Conservation (phyloP, 495 filamentous ascomycete genomes). For the Hyaloscypha bicolor region DNA sequence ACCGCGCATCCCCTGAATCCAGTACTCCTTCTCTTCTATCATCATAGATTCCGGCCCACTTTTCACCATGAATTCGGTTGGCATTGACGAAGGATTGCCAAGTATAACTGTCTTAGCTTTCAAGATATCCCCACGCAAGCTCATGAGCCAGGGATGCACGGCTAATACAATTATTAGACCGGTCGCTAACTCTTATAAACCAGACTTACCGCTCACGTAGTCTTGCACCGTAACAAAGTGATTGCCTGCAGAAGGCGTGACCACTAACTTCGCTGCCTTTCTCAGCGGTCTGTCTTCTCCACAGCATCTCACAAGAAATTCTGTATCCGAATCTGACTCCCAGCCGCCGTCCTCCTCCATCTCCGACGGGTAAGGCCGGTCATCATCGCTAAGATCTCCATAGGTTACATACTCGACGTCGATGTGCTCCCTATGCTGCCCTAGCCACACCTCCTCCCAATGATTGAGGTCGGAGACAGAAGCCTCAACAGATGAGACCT, state of each 20-base stretch:
- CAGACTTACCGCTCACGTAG: constrained; percentile 15
- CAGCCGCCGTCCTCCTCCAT: constrained; percentile 23
- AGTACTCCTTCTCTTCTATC: neutral
- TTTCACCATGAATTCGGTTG: constrained; percentile 11
- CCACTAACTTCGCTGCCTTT: constrained; percentile 20
- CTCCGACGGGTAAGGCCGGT: constrained; percentile 2
- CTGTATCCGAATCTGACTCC: constrained; percentile 19
- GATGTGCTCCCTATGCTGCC: constrained; percentile 10
- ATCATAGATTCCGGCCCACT: neutral
- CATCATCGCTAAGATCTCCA: constrained; percentile 29
- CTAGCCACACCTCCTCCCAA: constrained; percentile 30
- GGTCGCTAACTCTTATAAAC: neutral
- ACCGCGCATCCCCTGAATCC: neutral
- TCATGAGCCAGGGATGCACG: constrained; percentile 34
- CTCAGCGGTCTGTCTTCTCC: constrained; percentile 24
- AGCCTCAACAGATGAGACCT: constrained; percentile 29
- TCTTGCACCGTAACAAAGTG: constrained; percentile 33
- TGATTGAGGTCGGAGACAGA: constrained; percentile 22
- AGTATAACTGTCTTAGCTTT: neutral
- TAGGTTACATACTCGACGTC: constrained; percentile 23
- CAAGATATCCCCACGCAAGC: constrained; percentile 30
- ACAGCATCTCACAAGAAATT: constrained; percentile 26
- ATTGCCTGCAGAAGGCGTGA: constrained; percentile 2
- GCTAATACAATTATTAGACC: constrained; percentile 12
- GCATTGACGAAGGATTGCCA: neutral